Percentiles rank a stretch among this genome's conserved stretches.
phyloP scores from a whole-genome alignment of 805 yeast genomes.

The Cyberlindnera euphorbiae region DNA sequence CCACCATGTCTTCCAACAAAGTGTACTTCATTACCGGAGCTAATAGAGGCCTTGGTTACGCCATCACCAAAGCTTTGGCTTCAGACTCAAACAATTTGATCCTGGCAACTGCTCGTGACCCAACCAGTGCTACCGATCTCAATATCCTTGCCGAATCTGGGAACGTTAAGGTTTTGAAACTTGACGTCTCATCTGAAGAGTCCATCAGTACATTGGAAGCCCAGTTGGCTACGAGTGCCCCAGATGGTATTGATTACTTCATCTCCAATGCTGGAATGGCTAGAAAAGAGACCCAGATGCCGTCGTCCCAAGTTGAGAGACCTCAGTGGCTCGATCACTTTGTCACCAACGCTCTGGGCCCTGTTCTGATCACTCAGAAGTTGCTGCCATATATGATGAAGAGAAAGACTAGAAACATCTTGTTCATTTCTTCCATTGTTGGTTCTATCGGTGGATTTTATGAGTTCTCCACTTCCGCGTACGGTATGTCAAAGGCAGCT shows the following conservation, averaged over 20 bases:
- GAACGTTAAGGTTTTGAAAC: constrained; percentile 13
- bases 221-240: constrained; percentile 7
- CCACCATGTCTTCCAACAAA: too few relatives aligned
- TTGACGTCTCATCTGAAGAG: constrained; percentile 7
- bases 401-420: constrained; percentile 22
- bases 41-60: too few relatives aligned
- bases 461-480: constrained; percentile 23
- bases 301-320: constrained; percentile 1
- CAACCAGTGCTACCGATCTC: too few relatives aligned
- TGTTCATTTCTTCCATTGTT: constrained; percentile 26
- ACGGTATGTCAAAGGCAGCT: constrained; percentile 36
- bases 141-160: too few relatives aligned
- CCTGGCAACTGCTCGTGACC: too few relatives aligned
- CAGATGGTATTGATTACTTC: constrained; percentile 14
- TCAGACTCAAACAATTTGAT: too few relatives aligned
- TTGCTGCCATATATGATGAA: constrained; percentile 17
- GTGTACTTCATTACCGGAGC: too few relatives aligned
- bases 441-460: constrained; percentile 21
- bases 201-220: constrained; percentile 8
- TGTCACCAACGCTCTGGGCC: constrained; percentile 9
- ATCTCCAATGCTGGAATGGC: constrained; percentile 16
- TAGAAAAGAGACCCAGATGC: neutral
- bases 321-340: constrained; percentile 3
- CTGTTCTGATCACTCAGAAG: constrained; percentile 3
- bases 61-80: too few relatives aligned